Evolutionary conservation across 768 basidiomycete genomes (phyloP).

Genomic region (Mycena kentingensis): DNA sequence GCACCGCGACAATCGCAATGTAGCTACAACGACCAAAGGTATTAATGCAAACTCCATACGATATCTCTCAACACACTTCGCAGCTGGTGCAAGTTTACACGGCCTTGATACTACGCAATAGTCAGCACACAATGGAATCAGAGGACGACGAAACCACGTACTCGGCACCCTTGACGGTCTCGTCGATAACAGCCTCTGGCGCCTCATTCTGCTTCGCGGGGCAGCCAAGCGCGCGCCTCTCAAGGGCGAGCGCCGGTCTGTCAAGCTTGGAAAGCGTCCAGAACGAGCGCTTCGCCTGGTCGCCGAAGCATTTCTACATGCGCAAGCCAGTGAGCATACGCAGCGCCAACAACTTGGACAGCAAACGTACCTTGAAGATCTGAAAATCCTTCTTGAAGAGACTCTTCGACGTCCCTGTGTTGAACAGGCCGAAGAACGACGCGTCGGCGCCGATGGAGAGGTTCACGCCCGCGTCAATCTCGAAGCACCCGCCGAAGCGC

Average conservation of each 20-base stretch:
- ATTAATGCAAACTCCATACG: no score
- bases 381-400: slow-evolving; percentile 37
- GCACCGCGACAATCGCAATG: no score
- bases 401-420: slow-evolving; percentile 23
- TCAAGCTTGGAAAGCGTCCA: not conserved
- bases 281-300: slow-evolving; percentile 2
- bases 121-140: no score
- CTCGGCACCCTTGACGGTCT: slow-evolving; percentile 31
- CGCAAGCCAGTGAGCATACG: not conserved
- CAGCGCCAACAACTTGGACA: not conserved
- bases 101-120: no score
- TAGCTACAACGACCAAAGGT: no score
- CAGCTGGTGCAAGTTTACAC: no score
- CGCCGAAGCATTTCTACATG: slow-evolving; percentile 8
- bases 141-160: no score
- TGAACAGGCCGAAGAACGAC: slow-evolving; percentile 34
- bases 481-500: slow-evolving; percentile 37
- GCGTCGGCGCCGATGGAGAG: slow-evolving; percentile 36
- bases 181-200: not conserved
- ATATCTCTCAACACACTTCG: no score
- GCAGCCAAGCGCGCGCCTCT: slow-evolving; percentile 3
- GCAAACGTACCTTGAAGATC: slow-evolving; percentile 33
- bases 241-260: not conserved
- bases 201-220: not conserved
- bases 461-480: slow-evolving; percentile 33